Evolutionary conservation across 176 grass and related monocot genomes (phyloP).

Genomic region (Paspalum notatum): DNA sequence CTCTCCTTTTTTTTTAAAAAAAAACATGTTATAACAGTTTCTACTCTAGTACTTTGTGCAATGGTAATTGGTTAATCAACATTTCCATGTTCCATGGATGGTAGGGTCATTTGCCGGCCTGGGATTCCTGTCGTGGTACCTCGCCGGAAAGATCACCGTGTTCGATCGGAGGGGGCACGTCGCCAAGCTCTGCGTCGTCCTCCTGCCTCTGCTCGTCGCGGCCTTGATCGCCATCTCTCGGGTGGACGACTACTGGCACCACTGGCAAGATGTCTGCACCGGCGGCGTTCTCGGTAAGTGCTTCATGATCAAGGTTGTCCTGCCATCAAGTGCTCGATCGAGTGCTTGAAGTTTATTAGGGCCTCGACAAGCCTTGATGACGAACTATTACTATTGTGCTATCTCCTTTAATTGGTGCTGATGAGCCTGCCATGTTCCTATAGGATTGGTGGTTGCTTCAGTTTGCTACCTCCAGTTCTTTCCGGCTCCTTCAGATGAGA

Average conservation of each 20-base stretch:
- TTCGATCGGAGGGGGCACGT: constrained; percentile 66
- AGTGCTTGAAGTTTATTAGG: no score
- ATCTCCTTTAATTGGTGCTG: background rate
- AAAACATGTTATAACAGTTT: no score
- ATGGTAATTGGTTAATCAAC: background rate
- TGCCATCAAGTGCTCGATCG: no score
- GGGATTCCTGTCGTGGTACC: constrained; percentile 68
- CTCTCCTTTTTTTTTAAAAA: no score
- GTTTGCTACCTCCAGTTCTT: constrained; percentile 66
- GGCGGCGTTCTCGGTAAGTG: constrained; percentile 56
- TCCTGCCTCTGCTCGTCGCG: constrained; percentile 60
- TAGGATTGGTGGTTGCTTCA: constrained; percentile 49
- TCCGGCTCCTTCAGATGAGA: constrained; percentile 44
- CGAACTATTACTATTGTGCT: background rate
- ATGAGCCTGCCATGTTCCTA: background rate
- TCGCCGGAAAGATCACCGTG: constrained; percentile 60
- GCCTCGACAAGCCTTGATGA: background rate
- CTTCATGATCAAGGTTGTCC: no score
- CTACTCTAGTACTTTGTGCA: background rate
- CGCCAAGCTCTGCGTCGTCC: constrained; percentile 66
- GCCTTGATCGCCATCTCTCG: constrained; percentile 55
- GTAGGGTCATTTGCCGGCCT: constrained; percentile 77
- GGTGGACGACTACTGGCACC: constrained; percentile 85
- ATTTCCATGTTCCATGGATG: background rate
- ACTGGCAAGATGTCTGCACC: constrained; percentile 68